Base-by-base conservation (phyloP, 208 protist genomes). In the Endotrypanum monterogeii region DNA sequence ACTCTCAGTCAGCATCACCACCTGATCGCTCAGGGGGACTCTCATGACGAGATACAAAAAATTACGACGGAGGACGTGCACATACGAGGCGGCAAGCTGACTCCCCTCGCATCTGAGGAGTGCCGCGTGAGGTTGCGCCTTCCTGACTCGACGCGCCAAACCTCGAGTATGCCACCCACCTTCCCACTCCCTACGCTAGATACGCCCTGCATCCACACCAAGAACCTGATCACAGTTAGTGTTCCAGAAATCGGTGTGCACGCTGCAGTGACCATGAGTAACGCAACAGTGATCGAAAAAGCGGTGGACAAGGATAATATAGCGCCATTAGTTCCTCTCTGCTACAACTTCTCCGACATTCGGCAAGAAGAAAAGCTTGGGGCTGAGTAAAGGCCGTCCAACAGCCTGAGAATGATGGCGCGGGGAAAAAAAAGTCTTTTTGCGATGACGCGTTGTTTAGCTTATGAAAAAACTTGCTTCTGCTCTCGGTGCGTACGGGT, bases 181-280 rank as follows among this genome's bases (percentile, higher is more conserved):
- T 23, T 50, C 18, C 72, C 73, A 48, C 46, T 80, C 35, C 82
- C 82, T 11, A 74, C 77, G 44, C 66, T 86, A 48, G 44, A 57
- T 28, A 86, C 76, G 20, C 58, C 61, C 41, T 83, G 73, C 46
- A 56, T 83, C 48, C 66, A 86, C 61, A 73, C 65, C 50, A 55
- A 46, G 0, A 78, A 78, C 65, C 54, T 80, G 3, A 11, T 80
- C 20, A 70, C 63, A 0, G 35, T 86, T 0, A 73, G 16, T n/a
- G 79, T 86, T 35, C 82, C 82, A 4, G 70, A 56, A 7, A 32
- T 74, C 9, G 69, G 50, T 18, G 63, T 68, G 3, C 56, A 71
- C 37, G 74, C 76, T 50, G 32, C 67, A 50, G 54, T 83, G 28
- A 66, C 35, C 28, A 54, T 79, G 18, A 72, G 65, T 52, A 72